A percentile compares a stretch with the other conserved stretches of the same genome.
Evolutionary conservation across 106 monocot species (phyloP).

Genomic region (Dendrobium catenatum): DNA sequence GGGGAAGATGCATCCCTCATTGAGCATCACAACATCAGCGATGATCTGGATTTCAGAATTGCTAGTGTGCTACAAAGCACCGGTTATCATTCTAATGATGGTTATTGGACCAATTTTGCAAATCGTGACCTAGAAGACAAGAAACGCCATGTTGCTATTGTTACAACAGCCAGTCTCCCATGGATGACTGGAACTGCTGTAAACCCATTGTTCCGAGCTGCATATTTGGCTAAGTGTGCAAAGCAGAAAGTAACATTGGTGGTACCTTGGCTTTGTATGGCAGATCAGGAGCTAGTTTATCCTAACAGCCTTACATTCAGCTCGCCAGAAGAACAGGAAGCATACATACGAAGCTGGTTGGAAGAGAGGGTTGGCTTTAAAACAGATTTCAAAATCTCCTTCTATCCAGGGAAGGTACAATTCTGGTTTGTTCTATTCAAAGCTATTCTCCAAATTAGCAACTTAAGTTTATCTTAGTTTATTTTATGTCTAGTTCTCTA

Average conservation of each 20-base stretch:
- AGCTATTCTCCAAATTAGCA: neutral
- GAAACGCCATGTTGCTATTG: constrained; percentile 82
- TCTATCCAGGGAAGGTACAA: constrained; percentile 95
- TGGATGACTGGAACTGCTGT: constrained; percentile 99
- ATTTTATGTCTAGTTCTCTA: constrained; percentile 58
- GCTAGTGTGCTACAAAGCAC: constrained; percentile 75
- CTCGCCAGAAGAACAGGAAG: constrained; percentile 87
- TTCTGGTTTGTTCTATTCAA: neutral
- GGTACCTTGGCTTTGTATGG: constrained; percentile 93
- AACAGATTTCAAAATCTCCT: constrained; percentile 90
- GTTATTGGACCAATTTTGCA: constrained; percentile 33
- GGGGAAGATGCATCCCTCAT: constrained; percentile 23
- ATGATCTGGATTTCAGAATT: constrained; percentile 85
- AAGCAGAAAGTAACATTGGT: constrained; percentile 90
- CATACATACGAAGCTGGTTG: constrained; percentile 88
- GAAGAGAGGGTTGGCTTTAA: constrained; percentile 89
- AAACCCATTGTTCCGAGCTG: constrained; percentile 94
- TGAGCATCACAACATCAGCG: constrained; percentile 36
- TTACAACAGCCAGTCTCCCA: constrained; percentile 96
- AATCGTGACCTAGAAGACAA: constrained; percentile 28
- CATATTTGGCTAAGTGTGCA: constrained; percentile 65
- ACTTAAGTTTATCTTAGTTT: neutral
- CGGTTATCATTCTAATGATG: constrained; percentile 61
- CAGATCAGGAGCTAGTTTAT: constrained; percentile 94
- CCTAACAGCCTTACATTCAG: constrained; percentile 71